Evolutionary conservation across 1,139 yeast genomes (phyloP), one percentile per base, ranked within the genome.

Genomic region (Saccharomyces hybrid): DNA sequence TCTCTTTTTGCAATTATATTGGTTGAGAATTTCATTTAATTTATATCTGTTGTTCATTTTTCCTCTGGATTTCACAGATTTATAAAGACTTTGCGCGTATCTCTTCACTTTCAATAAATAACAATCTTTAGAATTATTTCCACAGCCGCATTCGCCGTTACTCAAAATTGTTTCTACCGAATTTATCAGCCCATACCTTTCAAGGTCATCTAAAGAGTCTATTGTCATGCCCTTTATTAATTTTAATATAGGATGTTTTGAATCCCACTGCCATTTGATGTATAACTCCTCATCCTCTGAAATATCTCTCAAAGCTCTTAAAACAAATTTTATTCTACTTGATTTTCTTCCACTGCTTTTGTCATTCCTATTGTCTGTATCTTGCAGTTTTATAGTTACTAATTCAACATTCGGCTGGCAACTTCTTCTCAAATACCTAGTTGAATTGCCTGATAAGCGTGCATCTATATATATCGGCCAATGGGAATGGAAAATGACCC

Each of bases 221-320:
- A 70, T 60, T 3, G 66, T 59, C 59, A 70, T 64, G 11, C 73
- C 71, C 32, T 70, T 69, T 47, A 78, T 75, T 55, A 86, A 70
- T 60, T 77, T 78, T 53, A 73, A 73, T 34, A 88, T 86, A 2
- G 97, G 96, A 67, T 90, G 97, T n/a, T 73, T 62, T 6, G 71
- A 66, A 67, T 90, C 96, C 96, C 97, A 91, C 59, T 84, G 88
- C 98, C 98, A 91, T 2, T 82, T 80, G 26, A 89, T 72, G 0
- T 93, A 78, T 38, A 91, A 72, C 68, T 91, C 97, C 29, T 81
- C 78, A 48, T 83, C 88, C 16, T 74, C 64, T 52, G 74, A 74
- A 23, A 91, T 80, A 2, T 80, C 79, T 52, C 76, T 78, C 1
- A 78, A 70, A 0, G 97, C 81, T 48, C 76, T 38, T 26, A 51